These are phyloP conservation scores for Oryza coarctata DNA, from an alignment of 176 grass and related monocot genomes.

Conservation along the genomic window DNA sequence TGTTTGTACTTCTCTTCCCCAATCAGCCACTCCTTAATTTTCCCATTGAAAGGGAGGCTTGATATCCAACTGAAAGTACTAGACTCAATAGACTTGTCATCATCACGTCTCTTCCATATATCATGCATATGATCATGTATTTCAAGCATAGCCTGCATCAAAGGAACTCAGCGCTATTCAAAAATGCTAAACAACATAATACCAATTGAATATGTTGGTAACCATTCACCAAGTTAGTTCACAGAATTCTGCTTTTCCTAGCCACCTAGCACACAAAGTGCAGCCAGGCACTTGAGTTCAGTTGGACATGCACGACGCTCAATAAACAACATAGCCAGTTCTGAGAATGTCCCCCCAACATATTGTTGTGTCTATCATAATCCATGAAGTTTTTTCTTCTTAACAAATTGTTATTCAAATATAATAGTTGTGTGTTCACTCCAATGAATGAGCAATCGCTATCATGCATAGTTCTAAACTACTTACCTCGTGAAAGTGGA, in stretches of 20 bases:
- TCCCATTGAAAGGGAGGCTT: slow-evolving; percentile 69
- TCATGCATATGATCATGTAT: slow-evolving; percentile 97
- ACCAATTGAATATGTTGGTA: not conserved
- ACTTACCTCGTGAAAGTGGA: slow-evolving; percentile 98
- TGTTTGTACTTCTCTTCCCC: slow-evolving; percentile 93
- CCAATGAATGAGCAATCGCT: not conserved
- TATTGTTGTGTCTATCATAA: not conserved
- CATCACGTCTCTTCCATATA: slow-evolving; percentile 70
- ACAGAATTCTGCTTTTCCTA: slow-evolving; percentile 6
- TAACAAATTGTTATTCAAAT: not conserved
- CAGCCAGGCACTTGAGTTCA: not conserved
- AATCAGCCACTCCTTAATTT: slow-evolving; percentile 95
- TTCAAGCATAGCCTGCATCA: slow-evolving; percentile 89
- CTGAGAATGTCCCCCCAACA: not conserved
- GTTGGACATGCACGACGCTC: not conserved
- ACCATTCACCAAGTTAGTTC: not conserved
- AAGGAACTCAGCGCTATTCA: slow-evolving; percentile 1
- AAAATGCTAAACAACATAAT: not conserved
- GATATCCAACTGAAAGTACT: slow-evolving; percentile 83
- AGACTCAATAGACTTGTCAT: slow-evolving; percentile 34
- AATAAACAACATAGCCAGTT: not conserved
- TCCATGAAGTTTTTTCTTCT: not conserved
- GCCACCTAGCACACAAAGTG: not conserved
- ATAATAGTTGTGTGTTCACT: not conserved
- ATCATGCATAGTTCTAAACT: not conserved